These are phyloP conservation scores for Trametes villosa DNA, from an alignment of 768 basidiomycete species.

Conservation along the genomic window DNA sequence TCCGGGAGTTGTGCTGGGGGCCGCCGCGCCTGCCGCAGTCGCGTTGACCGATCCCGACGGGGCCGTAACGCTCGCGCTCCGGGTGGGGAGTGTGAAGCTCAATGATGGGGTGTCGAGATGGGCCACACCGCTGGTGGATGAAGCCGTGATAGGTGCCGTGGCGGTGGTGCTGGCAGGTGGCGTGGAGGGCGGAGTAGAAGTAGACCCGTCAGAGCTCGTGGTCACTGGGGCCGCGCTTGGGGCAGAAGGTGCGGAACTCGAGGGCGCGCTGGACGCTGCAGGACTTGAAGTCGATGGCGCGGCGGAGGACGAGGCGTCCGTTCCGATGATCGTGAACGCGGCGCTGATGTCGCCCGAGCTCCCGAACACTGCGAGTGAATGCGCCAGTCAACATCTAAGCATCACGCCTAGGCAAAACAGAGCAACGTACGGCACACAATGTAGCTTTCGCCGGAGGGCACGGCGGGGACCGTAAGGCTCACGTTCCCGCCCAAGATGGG, in stretches of 20 bases:
- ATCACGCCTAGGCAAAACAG: background rate
- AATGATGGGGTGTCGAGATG: too few relatives aligned
- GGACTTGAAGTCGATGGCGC: background rate
- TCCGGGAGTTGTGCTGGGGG: background rate
- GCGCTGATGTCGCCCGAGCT: conserved; percentile 46
- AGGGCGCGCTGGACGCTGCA: background rate
- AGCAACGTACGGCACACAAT: conserved; percentile 47
- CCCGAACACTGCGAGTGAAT: conserved; percentile 45
- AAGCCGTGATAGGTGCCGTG: background rate
- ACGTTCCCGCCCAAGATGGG: conserved; percentile 43
- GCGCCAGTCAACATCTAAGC: background rate
- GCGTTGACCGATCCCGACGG: too few relatives aligned
- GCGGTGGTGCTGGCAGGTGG: background rate
- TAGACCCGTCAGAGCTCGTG: too few relatives aligned
- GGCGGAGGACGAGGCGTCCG: conserved; percentile 13
- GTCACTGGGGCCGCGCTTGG: too few relatives aligned
- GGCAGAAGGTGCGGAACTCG: background rate
- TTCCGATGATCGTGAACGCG: conserved; percentile 32
- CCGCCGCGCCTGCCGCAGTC: background rate
- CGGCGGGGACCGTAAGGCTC: conserved; percentile 45
- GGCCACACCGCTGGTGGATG: too few relatives aligned
- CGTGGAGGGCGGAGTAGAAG: background rate
- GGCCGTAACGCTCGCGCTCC: too few relatives aligned
- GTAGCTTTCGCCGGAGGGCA: conserved; percentile 43
- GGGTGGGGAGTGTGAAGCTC: too few relatives aligned